phyloP scores from a whole-genome alignment of 495 filamentous ascomycete species.

The Aspergillus ostianus region DNA sequence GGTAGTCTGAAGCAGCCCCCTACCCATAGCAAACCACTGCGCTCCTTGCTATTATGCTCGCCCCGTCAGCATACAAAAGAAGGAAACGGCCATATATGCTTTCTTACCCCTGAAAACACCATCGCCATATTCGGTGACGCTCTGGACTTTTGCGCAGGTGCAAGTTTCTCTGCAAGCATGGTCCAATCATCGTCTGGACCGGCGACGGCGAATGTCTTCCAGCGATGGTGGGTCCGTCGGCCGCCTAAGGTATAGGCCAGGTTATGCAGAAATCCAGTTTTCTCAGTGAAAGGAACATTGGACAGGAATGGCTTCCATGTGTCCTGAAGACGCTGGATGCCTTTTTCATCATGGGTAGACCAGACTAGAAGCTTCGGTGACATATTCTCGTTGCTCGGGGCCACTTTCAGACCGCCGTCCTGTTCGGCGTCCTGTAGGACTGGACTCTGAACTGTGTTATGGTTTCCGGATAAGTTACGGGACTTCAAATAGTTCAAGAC shows the following conservation, averaged over 20 bases:
- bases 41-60: slow-evolving; percentile 26
- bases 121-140: slow-evolving; percentile 17
- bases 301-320: slow-evolving; percentile 4
- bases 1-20: slow-evolving; percentile 16
- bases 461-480: background rate
- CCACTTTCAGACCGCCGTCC: too few relatives aligned
- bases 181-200: background rate
- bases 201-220: slow-evolving; percentile 16
- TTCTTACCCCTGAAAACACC: slow-evolving; percentile 28
- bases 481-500: slow-evolving; percentile 20
- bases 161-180: slow-evolving; percentile 2
- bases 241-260: slow-evolving; percentile 26
- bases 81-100: too few relatives aligned
- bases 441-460: background rate
- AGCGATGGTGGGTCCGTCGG: slow-evolving; percentile 16
- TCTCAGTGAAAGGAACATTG: background rate
- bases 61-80: background rate
- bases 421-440: too few relatives aligned
- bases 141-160: background rate
- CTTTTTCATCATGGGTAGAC: slow-evolving; percentile 10
- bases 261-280: slow-evolving; percentile 16
- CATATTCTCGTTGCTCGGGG: background rate
- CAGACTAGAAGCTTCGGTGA: slow-evolving; percentile 9
- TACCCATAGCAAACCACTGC: slow-evolving; percentile 33
- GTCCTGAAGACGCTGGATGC: background rate